phyloP scores from a whole-genome alignment of 2,329 filamentous ascomycete genomes.

The Calonectria honghensis region DNA sequence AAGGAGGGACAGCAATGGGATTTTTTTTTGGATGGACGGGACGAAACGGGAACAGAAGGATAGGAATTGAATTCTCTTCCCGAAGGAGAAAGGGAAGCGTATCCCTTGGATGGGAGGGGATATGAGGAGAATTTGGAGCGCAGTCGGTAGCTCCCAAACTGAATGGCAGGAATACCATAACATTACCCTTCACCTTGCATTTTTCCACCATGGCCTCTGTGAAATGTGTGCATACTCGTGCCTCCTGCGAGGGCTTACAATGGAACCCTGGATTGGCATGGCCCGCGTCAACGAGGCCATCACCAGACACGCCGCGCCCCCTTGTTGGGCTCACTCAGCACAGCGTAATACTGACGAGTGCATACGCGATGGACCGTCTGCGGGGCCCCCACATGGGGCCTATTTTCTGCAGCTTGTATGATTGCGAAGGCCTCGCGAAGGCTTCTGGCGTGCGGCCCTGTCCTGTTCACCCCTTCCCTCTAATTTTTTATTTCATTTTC shows the following conservation, averaged over 20 bases:
- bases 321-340: conserved; percentile 20
- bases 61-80: conserved; percentile 28
- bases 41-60: background rate
- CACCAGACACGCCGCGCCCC: conserved; percentile 18
- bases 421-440: conserved; percentile 2
- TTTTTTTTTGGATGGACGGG: background rate
- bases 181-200: conserved; percentile 39
- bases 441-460: background rate
- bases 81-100: conserved; percentile 26
- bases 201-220: background rate
- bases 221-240: background rate
- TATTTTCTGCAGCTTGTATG: conserved; percentile 20
- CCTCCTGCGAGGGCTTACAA: background rate
- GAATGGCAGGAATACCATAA: conserved; percentile 63
- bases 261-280: background rate
- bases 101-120: conserved; percentile 29
- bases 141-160: conserved; percentile 55
- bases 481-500: too few relatives aligned
- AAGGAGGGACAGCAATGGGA: background rate
- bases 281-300: conserved; percentile 22
- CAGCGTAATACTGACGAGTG: conserved; percentile 15
- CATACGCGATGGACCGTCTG: conserved; percentile 1
- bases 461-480: background rate
- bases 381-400: conserved; percentile 22
- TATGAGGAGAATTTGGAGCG: conserved; percentile 38